Evolutionary conservation across 2,329 filamentous ascomycete genomes (phyloP).

Genomic region (Uncinocarpus reesii): DNA sequence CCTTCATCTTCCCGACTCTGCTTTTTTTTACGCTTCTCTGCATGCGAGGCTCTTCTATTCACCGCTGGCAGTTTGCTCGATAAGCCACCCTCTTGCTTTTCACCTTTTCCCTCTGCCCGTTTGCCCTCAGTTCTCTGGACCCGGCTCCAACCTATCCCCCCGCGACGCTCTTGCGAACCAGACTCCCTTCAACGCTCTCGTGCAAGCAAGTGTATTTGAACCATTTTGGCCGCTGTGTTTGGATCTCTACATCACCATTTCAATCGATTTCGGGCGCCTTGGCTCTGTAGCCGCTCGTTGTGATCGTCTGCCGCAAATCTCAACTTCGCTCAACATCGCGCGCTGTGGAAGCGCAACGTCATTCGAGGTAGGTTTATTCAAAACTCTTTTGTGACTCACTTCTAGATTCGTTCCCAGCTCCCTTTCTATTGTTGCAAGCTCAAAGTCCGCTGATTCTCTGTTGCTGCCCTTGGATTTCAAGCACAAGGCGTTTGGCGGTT

Average conservation of each 20-base stretch:
- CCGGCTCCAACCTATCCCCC: neutral
- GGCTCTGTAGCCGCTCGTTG: neutral
- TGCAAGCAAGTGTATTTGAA: neutral
- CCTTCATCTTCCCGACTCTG: neutral
- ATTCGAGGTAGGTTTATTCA: slow-evolving; percentile 1
- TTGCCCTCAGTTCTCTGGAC: neutral
- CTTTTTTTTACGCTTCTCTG: neutral
- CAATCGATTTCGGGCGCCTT: neutral
- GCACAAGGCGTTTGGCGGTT: too few relatives aligned
- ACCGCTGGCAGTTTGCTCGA: neutral
- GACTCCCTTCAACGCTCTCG: neutral
- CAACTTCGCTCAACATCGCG: neutral
- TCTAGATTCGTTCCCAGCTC: too few relatives aligned
- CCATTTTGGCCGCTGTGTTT: neutral
- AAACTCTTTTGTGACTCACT: neutral
- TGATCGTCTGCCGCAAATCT: neutral
- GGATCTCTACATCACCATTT: neutral
- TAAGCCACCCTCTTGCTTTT: neutral
- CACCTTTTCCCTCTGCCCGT: slow-evolving; percentile 2
- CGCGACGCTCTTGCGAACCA: slow-evolving; percentile 3
- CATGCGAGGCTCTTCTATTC: neutral
- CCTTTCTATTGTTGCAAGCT: too few relatives aligned
- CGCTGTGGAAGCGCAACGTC: neutral
- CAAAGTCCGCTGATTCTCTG: too few relatives aligned
- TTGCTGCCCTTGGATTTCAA: neutral